Evolutionary conservation across 176 grass and related monocot species (phyloP), one percentile per base, ranked within the genome.

Genomic region (Carex parvula): DNA sequence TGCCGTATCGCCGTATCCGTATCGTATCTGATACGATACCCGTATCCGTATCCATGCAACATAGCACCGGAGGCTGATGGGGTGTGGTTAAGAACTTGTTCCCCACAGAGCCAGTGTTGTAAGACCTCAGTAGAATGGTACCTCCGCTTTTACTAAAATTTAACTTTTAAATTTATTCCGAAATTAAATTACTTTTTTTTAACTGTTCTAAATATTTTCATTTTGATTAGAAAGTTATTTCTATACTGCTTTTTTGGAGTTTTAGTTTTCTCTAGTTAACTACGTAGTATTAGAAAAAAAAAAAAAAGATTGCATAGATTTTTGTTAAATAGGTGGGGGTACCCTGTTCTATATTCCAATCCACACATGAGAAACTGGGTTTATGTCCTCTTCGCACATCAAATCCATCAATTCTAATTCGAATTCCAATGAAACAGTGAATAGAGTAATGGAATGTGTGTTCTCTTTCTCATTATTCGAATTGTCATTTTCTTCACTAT

Each of bases 391-490:
- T 61, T 57, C 9, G 0, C 57, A 81, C 79, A 63, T 81, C 79
- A 61, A 61, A 61, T 81, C 79, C 57, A 0, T 61, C 72, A 30
- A 76, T 76, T 76, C 72, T 55, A 76, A 30, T 76, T 63, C 8
- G 8, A 14, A 39, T 62, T 42, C 53, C 57, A 63, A 81, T 63
- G 79, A n/a, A 81, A 81, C 57, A 42, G 79, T 81, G 14, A 2
- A 81, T 44, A 22, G 57, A 63, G 46, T 24, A 32, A 39, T 41
- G 10, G 79, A 81, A 81, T 63, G 17, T 81, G 15, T 81, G 21
- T 11, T 79, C 35, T 80, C 56, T 41, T 22, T 81, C 30, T 62
- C 77, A 81, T 81, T 11, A 61, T 81, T 63, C 44, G 79, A 42
- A 30, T 76, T 55, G 72, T 76, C 72, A 76, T 76, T 55, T 63